Conservation (phyloP, 2,329 filamentous ascomycete genomes). For the Pyrenochaeta sp. region DNA sequence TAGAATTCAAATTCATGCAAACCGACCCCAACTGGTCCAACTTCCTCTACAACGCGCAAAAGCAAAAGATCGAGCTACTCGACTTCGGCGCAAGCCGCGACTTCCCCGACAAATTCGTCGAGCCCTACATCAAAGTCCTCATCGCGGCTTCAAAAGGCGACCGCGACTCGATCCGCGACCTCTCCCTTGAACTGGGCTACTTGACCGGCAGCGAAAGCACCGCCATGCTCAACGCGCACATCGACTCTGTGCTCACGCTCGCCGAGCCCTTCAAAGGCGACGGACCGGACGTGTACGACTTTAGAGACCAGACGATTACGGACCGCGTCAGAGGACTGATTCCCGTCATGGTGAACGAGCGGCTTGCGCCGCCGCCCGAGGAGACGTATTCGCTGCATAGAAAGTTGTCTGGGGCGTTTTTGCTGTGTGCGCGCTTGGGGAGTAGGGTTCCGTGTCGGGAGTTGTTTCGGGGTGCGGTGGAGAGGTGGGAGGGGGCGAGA, state of each 20-base stretch:
- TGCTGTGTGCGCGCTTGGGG: conserved; percentile 86
- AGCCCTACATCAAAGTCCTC: conserved; percentile 80
- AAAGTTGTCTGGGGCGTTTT: conserved; percentile 92
- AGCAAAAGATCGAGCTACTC: conserved; percentile 81
- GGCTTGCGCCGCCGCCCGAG: conserved; percentile 89
- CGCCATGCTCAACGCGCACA: conserved; percentile 88
- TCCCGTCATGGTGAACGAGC: conserved; percentile 89
- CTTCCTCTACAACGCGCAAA: conserved; percentile 83
- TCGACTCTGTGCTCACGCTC: conserved; percentile 85
- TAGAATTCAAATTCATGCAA: conserved; percentile 97
- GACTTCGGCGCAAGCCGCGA: conserved; percentile 95
- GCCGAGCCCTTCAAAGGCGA: conserved; percentile 82
- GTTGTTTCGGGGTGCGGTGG: conserved; percentile 71
- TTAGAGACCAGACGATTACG: conserved; percentile 93
- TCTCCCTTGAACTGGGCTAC: conserved; percentile 84
- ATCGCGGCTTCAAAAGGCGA: conserved; percentile 79
- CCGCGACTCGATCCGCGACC: conserved; percentile 65
- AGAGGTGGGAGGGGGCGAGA: conserved; percentile 39
- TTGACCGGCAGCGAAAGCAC: conserved; percentile 87
- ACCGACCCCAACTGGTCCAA: conserved; percentile 99
- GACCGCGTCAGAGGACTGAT: conserved; percentile 88
- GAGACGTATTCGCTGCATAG: conserved; percentile 96
- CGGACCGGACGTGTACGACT: conserved; percentile 90
- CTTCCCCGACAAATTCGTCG: conserved; percentile 80
- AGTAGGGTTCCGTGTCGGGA: conserved; percentile 82